Percentiles rank a stretch among this genome's conserved stretches.
Evolutionary conservation across 805 yeast genomes (phyloP).

Genomic region (Candida koratica): DNA sequence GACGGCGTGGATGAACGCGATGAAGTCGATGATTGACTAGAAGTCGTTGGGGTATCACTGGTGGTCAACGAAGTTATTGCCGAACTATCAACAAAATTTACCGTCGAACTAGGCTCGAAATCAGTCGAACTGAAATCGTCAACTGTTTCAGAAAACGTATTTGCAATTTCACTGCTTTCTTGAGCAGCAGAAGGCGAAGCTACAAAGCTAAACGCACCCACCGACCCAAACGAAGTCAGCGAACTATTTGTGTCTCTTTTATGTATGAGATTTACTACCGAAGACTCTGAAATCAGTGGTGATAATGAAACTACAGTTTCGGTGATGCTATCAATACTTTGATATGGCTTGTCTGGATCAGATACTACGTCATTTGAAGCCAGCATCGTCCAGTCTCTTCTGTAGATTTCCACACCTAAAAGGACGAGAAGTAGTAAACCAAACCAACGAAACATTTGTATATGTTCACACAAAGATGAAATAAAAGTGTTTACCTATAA

Average conservation of each 20-base stretch:
- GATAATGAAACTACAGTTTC: too few relatives aligned
- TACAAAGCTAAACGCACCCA: not conserved
- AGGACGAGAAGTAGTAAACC: not conserved
- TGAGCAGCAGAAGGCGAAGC: conserved; percentile 3
- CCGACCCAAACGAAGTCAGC: not conserved
- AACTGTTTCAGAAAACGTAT: not conserved
- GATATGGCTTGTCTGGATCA: too few relatives aligned
- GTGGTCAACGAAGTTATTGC: not conserved
- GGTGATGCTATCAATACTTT: too few relatives aligned
- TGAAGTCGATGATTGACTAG: not conserved
- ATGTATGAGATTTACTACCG: not conserved
- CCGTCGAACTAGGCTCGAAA: not conserved
- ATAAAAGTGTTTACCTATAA: too few relatives aligned
- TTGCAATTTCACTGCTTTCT: not conserved
- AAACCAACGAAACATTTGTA: conserved; percentile 2
- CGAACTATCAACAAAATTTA: not conserved
- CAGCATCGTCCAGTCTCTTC: conserved; percentile 1
- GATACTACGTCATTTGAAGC: not conserved
- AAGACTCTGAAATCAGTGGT: too few relatives aligned
- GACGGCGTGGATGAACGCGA: not conserved
- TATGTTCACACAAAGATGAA: too few relatives aligned
- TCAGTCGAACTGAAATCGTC: conserved; percentile 4
- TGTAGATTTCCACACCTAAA: conserved; percentile 1
- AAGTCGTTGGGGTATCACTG: not conserved
- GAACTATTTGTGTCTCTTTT: conserved; percentile 2